A percentile compares a stretch with the other conserved stretches of the same genome.
These are phyloP conservation scores for Nymphaea colorata DNA, from an alignment of 164 flowering plant genomes.

Conservation along the genomic window DNA sequence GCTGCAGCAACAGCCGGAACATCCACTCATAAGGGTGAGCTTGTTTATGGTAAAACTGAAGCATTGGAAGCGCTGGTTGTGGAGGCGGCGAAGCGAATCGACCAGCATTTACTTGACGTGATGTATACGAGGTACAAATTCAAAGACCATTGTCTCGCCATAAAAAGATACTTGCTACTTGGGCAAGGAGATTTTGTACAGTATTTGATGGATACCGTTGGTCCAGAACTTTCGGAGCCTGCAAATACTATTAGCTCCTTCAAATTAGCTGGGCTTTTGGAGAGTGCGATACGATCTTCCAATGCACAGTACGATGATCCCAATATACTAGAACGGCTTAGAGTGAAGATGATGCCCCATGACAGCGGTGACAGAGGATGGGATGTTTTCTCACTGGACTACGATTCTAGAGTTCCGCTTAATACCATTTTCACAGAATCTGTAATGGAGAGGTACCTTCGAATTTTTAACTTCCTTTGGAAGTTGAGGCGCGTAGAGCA, in stretches of 20 bases:
- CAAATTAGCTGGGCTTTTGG: conserved; percentile 82
- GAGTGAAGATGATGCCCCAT: conserved; percentile 98
- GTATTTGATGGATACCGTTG: conserved; percentile 94
- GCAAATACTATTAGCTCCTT: conserved; percentile 92
- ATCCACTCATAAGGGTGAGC: conserved; percentile 71
- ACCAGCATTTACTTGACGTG: conserved; percentile 85
- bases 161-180: conserved; percentile 86
- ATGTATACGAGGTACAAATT: conserved; percentile 67
- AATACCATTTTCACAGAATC: conserved; percentile 91
- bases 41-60: conserved; percentile 94
- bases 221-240: conserved; percentile 91
- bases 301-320: conserved; percentile 97
- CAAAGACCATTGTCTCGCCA: conserved; percentile 95
- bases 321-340: conserved; percentile 73
- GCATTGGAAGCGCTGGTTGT: conserved; percentile 81
- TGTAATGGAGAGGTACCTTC: conserved; percentile 81
- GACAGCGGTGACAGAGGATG: conserved; percentile 95
- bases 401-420: conserved; percentile 83
- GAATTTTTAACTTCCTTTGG: conserved; percentile 92
- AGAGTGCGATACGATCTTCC: conserved; percentile 88
- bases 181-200: conserved; percentile 99
- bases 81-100: conserved; percentile 94
- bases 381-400: conserved; percentile 97
- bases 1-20: conserved; percentile 90
- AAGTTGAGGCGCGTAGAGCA: conserved; percentile 97